These are phyloP conservation scores for Galerina marginata DNA, from an alignment of 768 basidiomycete species.

Conservation along the genomic window DNA sequence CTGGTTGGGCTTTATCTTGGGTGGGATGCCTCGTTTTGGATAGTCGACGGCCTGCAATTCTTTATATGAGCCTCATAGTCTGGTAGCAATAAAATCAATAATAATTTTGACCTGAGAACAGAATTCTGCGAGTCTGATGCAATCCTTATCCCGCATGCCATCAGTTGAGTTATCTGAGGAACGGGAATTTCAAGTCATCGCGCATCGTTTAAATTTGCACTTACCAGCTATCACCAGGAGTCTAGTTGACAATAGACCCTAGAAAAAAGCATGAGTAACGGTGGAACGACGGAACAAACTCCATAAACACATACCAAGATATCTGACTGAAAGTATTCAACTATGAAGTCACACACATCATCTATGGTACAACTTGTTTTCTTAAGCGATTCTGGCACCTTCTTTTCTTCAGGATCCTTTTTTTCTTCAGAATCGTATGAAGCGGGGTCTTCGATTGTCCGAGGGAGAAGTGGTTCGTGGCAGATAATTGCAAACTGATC, in stretches of 20 bases:
- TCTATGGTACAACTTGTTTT: conserved; percentile 53
- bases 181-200: too few relatives aligned
- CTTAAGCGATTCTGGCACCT: conserved; percentile 45
- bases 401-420: conserved; percentile 34
- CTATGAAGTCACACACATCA: conserved; percentile 81
- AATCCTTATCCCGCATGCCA: conserved; percentile 64
- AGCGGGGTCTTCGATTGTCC: conserved; percentile 54
- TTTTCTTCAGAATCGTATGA: conserved; percentile 44
- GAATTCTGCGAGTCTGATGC: conserved; percentile 61
- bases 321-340: conserved; percentile 86
- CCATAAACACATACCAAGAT: conserved; percentile 57
- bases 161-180: conserved; percentile 16
- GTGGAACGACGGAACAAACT: not conserved
- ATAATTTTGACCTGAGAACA: conserved; percentile 51
- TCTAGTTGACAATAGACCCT: conserved; percentile 74
- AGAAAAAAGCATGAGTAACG: conserved; percentile 1
- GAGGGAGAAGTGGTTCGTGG: conserved; percentile 59
- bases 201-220: conserved; percentile 14
- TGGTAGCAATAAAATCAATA: not conserved
- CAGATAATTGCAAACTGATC: conserved; percentile 70
- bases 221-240: conserved; percentile 74
- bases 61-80: conserved; percentile 18
- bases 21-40: conserved; percentile 75
- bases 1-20: conserved; percentile 48
- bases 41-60: conserved; percentile 71